A percentile compares a stretch with the other conserved stretches of the same genome.
These are phyloP conservation scores for Pneumocystis sp. DNA, from an alignment of 1,139 yeast genomes.

Conservation along the genomic window DNA sequence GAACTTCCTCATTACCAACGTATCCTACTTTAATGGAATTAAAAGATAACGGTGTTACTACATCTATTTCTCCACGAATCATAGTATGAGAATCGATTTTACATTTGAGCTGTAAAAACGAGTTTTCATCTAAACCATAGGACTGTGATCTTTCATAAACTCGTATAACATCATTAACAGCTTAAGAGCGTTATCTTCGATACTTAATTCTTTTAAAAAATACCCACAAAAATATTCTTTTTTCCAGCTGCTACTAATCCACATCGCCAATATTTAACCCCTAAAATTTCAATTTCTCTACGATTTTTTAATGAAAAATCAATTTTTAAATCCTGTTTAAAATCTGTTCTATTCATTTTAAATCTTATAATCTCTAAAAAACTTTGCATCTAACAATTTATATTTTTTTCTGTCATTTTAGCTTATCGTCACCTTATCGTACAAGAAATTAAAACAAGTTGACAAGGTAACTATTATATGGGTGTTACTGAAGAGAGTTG, in stretches of 20 bases:
- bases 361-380: not conserved
- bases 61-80: not conserved
- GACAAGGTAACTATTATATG: too few species aligned
- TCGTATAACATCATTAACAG: not conserved
- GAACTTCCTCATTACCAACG: constrained; percentile 3
- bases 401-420: not conserved
- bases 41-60: not conserved
- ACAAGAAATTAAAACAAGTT: too few species aligned
- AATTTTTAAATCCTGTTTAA: not conserved
- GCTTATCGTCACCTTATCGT: not conserved
- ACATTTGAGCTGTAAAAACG: not conserved
- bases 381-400: not conserved
- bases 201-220: not conserved
- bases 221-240: not conserved
- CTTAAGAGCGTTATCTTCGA: not conserved
- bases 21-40: not conserved
- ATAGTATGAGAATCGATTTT: not conserved
- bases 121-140: not conserved
- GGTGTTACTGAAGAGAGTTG: too few species aligned
- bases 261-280: not conserved
- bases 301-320: not conserved
- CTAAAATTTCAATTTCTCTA: not conserved
- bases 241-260: not conserved
- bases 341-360: not conserved
- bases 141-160: not conserved